Conservation (phyloP, 179 eudicot species). For the Vitellaria paradoxa region DNA sequence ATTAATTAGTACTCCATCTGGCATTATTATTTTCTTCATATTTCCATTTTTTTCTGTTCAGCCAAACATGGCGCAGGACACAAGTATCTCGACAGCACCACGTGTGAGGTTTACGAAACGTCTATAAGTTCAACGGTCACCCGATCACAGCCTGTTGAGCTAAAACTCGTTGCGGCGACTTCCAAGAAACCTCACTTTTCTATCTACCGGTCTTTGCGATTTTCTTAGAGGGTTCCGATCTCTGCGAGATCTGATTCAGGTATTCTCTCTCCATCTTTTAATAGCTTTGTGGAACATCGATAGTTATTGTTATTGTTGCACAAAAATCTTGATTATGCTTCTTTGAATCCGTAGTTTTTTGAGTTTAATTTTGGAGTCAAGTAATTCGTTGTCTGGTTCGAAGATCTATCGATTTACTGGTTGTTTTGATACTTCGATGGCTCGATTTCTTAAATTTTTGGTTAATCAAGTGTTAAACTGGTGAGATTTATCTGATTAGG, state of each 20-base stretch:
- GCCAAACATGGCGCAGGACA: not conserved
- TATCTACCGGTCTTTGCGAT: not conserved
- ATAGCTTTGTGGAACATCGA: not conserved
- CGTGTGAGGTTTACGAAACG: not conserved
- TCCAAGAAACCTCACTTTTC: not conserved
- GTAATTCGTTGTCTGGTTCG: not conserved
- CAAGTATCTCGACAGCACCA: constrained; percentile 1
- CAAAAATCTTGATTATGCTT: not conserved
- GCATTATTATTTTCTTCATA: too few relatives aligned
- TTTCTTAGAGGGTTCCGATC: not conserved
- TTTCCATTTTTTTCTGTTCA: not conserved
- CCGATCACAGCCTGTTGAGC: not conserved
- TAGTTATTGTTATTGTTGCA: too few relatives aligned
- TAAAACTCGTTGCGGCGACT: not conserved
- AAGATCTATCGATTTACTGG: not conserved
- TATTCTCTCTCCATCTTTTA: not conserved
- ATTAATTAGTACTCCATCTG: not conserved
- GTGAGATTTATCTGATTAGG: not conserved
- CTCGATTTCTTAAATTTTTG: not conserved
- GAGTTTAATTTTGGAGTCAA: not conserved
- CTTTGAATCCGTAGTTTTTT: not conserved
- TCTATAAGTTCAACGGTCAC: not conserved
- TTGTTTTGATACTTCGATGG: not conserved
- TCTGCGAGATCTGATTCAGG: not conserved
- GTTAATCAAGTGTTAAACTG: not conserved